A percentile compares a stretch with the other conserved stretches of the same genome.
Evolutionary conservation across 805 yeast species (phyloP).

Genomic region (Ogataea ganodermae): DNA sequence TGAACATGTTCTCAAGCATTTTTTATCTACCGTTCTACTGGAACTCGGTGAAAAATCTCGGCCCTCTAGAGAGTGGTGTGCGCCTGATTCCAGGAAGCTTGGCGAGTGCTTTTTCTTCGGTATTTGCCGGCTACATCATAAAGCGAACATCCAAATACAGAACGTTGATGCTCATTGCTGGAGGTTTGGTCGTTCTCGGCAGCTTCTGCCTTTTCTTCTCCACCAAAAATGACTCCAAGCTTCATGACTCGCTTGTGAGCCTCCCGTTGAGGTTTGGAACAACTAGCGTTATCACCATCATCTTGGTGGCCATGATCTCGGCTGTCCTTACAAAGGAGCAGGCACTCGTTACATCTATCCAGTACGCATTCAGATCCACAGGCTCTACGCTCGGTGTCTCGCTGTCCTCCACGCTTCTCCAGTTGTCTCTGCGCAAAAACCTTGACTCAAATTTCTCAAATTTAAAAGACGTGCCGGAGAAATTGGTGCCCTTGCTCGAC

Average conservation of each 20-base stretch:
- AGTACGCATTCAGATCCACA: slow-evolving; percentile 65
- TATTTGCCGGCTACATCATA: slow-evolving; percentile 68
- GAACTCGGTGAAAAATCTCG: slow-evolving; percentile 30
- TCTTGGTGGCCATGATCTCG: slow-evolving; percentile 72
- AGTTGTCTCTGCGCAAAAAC: slow-evolving; percentile 26
- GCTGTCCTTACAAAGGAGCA: slow-evolving; percentile 69
- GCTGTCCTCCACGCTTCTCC: slow-evolving; percentile 47
- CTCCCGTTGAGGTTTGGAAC: slow-evolving; percentile 64
- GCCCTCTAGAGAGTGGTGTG: slow-evolving; percentile 38
- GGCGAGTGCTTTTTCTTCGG: slow-evolving; percentile 67
- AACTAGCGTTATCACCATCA: slow-evolving; percentile 65
- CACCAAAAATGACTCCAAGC: slow-evolving; percentile 18
- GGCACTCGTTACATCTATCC: slow-evolving; percentile 86
- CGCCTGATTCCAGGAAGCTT: slow-evolving; percentile 58
- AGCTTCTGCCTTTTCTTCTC: slow-evolving; percentile 35
- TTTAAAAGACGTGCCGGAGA: slow-evolving; percentile 17
- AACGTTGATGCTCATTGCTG: slow-evolving; percentile 43
- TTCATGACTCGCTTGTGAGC: slow-evolving; percentile 46
- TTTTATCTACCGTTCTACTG: slow-evolving; percentile 72
- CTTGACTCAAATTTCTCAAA: slow-evolving; percentile 16
- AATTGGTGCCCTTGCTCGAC: slow-evolving; percentile 13
- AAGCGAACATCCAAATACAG: slow-evolving; percentile 65
- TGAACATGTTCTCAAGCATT: slow-evolving; percentile 62
- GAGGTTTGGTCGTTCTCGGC: slow-evolving; percentile 50
- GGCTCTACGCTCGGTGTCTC: slow-evolving; percentile 58